A percentile compares a stretch with the other conserved stretches of the same genome.
Evolutionary conservation across 2,329 filamentous ascomycete species (phyloP).

Genomic region (Calcarisporium arbuscula): DNA sequence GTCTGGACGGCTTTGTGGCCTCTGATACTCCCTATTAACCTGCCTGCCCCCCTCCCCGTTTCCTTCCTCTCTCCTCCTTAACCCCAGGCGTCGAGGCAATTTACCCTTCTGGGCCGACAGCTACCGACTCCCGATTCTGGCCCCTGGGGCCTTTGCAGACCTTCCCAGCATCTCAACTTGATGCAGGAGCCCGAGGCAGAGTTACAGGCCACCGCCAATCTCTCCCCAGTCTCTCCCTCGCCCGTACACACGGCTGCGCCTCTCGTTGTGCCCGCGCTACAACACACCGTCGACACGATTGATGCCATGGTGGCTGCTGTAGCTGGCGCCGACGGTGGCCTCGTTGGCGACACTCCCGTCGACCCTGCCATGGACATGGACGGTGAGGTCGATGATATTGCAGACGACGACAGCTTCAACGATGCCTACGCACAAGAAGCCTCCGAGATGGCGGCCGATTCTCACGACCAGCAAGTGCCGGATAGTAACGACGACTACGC

Average conservation of each 20-base stretch:
- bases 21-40: no score
- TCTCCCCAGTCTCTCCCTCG: constrained; percentile 46
- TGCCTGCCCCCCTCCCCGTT: no score
- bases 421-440: constrained; percentile 39
- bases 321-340: constrained; percentile 18
- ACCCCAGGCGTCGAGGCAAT: no score
- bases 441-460: constrained; percentile 20
- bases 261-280: constrained; percentile 42
- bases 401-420: constrained; percentile 43
- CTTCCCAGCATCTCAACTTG: no score
- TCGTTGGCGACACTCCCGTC: constrained; percentile 21
- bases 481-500: constrained; percentile 43
- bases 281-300: constrained; percentile 45
- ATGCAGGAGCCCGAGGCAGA: constrained; percentile 42
- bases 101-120: no score
- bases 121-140: no score
- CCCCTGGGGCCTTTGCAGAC: no score
- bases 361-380: constrained; percentile 26
- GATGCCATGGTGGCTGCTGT: constrained; percentile 38
- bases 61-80: no score
- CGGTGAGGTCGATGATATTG: constrained; percentile 29
- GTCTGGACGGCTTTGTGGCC: no score
- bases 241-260: constrained; percentile 40
- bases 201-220: constrained; percentile 45
- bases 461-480: constrained; percentile 20